Base-by-base conservation (phyloP, 2,329 filamentous ascomycete genomes). In the Claviceps maximensis region DNA sequence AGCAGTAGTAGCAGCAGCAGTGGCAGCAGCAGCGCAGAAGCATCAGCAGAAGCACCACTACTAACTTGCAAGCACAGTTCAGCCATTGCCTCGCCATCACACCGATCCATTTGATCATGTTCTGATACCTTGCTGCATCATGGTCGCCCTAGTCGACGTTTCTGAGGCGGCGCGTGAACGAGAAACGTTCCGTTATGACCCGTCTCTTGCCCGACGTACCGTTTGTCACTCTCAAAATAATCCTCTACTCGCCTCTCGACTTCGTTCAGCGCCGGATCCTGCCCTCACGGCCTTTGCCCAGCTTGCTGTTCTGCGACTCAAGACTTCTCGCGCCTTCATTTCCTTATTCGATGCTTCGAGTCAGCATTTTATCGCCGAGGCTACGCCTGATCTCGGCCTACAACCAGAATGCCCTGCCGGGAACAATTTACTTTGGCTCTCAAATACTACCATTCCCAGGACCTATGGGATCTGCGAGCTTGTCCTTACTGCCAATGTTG, bases 341-440 rank as follows among this genome's bases (percentile, higher is more conserved):
- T 76, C 74, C 3, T 63, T 77, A 21, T 75, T 77, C 54, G 74
- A 75, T 59, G 63, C 62, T 5, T 63, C 65, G 10, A 59, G 67
- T 51, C 73, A 78, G 55, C 67, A 75, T 52, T 61, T 76, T 27
- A 61, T 77, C 21, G 72, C 73, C 48, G 74, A 77, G 55, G 71
- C 72, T 7, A 73, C 72, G 2, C 53, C 55, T 5, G 40, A 45
- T 7, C 44, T 55, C 10, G 33, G 52, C 19, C 52, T 55, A 41
- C 47, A 41, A 40, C 41, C 46, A 36, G 13, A 25, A 12, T 42
- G 25, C n/a, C 7, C 23, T 23, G 52, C 52, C 17, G 27, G 27
- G 7, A 2, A 40, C 45, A n/a, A 36, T 5, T 44, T 31, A n/a
- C 56, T 62, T 8, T 55, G 49, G 50, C 56, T 60, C 23, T 60